These are phyloP conservation scores for Geranium incanum DNA, from an alignment of 441 rosid species.

Conservation along the genomic window DNA sequence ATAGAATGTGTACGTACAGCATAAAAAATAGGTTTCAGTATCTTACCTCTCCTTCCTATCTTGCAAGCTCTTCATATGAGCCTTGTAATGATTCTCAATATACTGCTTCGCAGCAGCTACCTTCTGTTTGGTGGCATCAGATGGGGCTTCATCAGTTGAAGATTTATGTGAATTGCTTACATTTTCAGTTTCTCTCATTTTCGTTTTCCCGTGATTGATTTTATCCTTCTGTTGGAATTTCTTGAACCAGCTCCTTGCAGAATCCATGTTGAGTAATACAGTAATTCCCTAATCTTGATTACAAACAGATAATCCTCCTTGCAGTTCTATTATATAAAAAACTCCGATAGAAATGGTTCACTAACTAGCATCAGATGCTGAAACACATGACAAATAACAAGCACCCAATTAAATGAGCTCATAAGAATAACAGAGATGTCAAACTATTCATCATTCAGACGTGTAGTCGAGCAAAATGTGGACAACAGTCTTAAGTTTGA, in stretches of 20 bases:
- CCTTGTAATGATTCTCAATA: conserved; percentile 26
- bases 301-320: neutral
- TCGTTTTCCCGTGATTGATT: neutral
- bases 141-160: neutral
- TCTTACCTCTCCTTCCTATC: conserved; percentile 25
- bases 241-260: conserved; percentile 19
- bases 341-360: too few species aligned
- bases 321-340: neutral
- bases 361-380: too few species aligned
- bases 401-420: too few species aligned
- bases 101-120: conserved; percentile 28
- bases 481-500: too few species aligned
- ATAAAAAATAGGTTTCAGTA: neutral
- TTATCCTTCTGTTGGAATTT: neutral
- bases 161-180: neutral
- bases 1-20: neutral
- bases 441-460: too few species aligned
- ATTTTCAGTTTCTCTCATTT: neutral
- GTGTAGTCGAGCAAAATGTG: too few species aligned
- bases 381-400: too few species aligned
- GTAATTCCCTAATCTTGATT: neutral
- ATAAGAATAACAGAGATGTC: too few species aligned
- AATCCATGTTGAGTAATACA: conserved; percentile 12
- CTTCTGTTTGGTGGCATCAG: conserved; percentile 21
- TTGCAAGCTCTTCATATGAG: conserved; percentile 22